These are phyloP conservation scores for Colletotrichum cereale DNA, from an alignment of 2,329 filamentous ascomycete genomes.

Conservation along the genomic window DNA sequence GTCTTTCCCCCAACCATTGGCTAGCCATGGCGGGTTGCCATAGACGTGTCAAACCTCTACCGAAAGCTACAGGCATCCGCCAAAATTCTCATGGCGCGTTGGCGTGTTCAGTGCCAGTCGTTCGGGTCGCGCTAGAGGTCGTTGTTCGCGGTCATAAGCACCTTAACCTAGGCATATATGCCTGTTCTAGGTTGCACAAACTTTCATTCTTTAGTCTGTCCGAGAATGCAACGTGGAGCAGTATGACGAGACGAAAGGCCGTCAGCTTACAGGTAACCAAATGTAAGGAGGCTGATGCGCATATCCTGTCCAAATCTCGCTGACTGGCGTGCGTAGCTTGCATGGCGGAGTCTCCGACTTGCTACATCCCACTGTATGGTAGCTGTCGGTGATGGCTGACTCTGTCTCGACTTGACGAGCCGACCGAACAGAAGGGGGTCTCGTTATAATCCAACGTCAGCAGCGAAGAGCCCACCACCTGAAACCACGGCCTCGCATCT, in stretches of 20 bases:
- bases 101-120: slow-evolving; percentile 30
- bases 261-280: slow-evolving; percentile 23
- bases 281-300: slow-evolving; percentile 10
- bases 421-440: neutral
- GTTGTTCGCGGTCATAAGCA: neutral
- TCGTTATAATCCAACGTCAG: slow-evolving; percentile 27
- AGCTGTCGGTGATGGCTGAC: neutral
- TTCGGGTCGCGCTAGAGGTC: slow-evolving; percentile 24
- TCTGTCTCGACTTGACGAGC: neutral
- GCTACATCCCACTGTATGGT: neutral
- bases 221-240: neutral
- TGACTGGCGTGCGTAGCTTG: neutral
- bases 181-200: neutral
- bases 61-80: neutral
- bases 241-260: neutral
- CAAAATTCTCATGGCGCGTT: slow-evolving; percentile 8
- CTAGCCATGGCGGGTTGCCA: neutral
- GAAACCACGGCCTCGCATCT: neutral
- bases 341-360: slow-evolving; percentile 4
- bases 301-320: neutral
- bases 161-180: neutral
- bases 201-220: neutral
- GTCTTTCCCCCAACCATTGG: neutral
- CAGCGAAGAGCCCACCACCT: neutral
- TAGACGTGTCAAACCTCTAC: neutral